These are phyloP conservation scores for Chlorella sp. DNA, from an alignment of 139 green algal species.

Conservation along the genomic window DNA sequence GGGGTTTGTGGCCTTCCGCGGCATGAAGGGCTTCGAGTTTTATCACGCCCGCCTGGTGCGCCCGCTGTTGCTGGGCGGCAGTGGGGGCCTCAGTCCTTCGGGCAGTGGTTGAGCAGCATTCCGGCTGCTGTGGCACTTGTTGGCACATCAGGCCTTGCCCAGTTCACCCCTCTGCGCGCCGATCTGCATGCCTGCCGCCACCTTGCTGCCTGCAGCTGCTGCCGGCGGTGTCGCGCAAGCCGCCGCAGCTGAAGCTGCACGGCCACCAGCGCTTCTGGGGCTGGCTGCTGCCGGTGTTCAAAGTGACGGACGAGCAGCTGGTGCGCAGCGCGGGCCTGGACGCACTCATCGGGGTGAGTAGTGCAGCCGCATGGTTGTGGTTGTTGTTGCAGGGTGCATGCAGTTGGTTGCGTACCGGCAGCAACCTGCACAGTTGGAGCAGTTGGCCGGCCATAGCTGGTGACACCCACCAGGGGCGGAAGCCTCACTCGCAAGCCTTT, in stretches of 20 bases:
- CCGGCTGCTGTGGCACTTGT: neutral
- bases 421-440: too few relatives aligned
- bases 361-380: too few relatives aligned
- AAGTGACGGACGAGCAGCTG: slow-evolving; percentile 51
- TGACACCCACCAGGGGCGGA: too few relatives aligned
- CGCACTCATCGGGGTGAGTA: slow-evolving; percentile 36
- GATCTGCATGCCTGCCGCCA: too few relatives aligned
- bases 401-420: too few relatives aligned
- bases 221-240: slow-evolving; percentile 39
- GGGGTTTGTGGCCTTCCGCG: slow-evolving; percentile 38
- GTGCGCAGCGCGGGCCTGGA: slow-evolving; percentile 58
- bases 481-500: too few relatives aligned
- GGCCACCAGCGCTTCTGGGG: slow-evolving; percentile 36
- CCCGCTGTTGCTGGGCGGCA: neutral
- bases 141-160: too few relatives aligned
- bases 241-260: slow-evolving; percentile 29
- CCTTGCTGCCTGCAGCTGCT: slow-evolving; percentile 13
- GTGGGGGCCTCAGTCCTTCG: too few relatives aligned
- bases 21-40: slow-evolving; percentile 32
- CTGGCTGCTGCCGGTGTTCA: slow-evolving; percentile 61
- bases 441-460: too few relatives aligned
- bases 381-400: neutral
- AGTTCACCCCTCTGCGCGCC: too few relatives aligned
- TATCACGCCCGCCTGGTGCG: slow-evolving; percentile 43
- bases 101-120: neutral